phyloP scores from a whole-genome alignment of 305 asterid genomes.

The Fraxinus dipetala region DNA sequence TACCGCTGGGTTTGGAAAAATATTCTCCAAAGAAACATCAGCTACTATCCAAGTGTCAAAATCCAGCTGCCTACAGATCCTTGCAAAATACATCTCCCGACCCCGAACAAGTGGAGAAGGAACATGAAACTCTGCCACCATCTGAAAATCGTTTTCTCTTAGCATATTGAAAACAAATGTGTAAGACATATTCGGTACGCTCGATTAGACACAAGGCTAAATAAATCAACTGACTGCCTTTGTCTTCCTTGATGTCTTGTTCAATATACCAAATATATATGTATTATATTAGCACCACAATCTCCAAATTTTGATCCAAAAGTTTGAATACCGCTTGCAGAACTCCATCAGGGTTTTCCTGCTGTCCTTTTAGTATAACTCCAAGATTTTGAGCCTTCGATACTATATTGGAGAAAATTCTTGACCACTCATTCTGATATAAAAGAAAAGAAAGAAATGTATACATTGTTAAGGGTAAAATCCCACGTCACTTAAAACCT shows the following conservation, averaged over 20 bases:
- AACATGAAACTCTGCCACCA: constrained; percentile 42
- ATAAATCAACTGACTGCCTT: neutral
- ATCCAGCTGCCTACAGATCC: constrained; percentile 42
- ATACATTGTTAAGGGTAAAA: neutral
- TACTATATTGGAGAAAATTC: constrained; percentile 43
- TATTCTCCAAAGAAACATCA: constrained; percentile 51
- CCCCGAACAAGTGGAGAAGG: constrained; percentile 48
- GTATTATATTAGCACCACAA: neutral
- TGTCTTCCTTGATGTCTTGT: neutral
- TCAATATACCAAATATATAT: neutral
- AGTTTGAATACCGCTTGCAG: constrained; percentile 49
- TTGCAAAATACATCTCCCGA: constrained; percentile 43
- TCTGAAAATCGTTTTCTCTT: constrained; percentile 24
- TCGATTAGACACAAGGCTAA: neutral
- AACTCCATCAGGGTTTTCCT: constrained; percentile 35
- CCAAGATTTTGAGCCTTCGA: constrained; percentile 44
- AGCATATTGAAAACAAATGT: neutral
- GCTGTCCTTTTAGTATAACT: constrained; percentile 23
- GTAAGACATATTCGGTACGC: neutral
- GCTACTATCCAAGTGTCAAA: constrained; percentile 43
- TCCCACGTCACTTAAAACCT: neutral
- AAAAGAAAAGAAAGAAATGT: neutral
- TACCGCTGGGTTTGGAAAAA: constrained; percentile 35
- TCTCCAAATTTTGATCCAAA: neutral
- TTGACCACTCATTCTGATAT: constrained; percentile 49